Evolutionary conservation across 2,329 filamentous ascomycete genomes (phyloP).

Genomic region (Diaporthe destruens): DNA sequence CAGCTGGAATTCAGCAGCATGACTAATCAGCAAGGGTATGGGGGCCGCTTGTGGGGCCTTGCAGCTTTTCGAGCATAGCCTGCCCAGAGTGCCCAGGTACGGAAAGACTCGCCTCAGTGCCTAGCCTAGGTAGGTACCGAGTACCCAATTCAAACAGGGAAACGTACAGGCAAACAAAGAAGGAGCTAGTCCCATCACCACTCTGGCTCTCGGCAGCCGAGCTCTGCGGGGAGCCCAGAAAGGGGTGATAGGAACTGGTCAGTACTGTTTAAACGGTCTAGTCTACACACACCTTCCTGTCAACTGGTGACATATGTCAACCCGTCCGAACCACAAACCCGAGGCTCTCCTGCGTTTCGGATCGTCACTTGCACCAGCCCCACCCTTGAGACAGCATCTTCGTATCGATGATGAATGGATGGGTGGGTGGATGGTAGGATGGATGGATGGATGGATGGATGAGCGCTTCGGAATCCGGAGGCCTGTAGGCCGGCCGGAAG

Average conservation of each 20-base stretch:
- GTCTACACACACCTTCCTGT: too few relatives aligned
- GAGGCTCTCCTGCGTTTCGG: too few relatives aligned
- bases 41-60: neutral
- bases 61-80: neutral
- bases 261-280: neutral
- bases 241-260: neutral
- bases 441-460: too few relatives aligned
- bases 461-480: slow-evolving; percentile 1
- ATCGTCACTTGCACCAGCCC: neutral
- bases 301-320: rapidly evolving
- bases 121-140: neutral
- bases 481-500: neutral
- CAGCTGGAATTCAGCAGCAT: slow-evolving; percentile 13
- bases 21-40: slow-evolving; percentile 15
- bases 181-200: neutral
- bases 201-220: neutral
- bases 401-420: neutral
- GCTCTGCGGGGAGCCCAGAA: neutral
- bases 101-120: too few relatives aligned
- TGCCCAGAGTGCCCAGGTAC: neutral
- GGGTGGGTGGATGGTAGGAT: too few relatives aligned
- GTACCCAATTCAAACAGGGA: neutral
- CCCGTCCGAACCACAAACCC: too few relatives aligned
- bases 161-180: neutral
- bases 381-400: neutral